A percentile compares a stretch with the other conserved stretches of the same genome.
Conservation (phyloP, 2,329 filamentous ascomycete species). For the Dissoconium aciculare region DNA sequence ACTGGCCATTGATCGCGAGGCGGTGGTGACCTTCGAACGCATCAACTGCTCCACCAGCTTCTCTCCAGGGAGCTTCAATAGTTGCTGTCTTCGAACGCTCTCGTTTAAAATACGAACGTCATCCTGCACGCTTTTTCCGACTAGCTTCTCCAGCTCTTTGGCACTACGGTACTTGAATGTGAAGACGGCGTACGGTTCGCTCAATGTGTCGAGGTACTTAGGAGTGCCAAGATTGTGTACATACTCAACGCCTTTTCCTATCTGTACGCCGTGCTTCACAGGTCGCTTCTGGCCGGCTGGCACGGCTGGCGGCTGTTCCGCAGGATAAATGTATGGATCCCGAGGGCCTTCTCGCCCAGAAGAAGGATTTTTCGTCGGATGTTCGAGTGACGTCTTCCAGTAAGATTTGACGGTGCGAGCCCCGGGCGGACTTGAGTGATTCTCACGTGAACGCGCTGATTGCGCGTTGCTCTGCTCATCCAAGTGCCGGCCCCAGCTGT, state of each 20-base stretch:
- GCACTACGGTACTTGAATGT: constrained; percentile 33
- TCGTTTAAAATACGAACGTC: too few species aligned
- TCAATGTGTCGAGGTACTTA: constrained; percentile 28
- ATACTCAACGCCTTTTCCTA: constrained; percentile 26
- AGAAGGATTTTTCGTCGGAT: constrained; percentile 5
- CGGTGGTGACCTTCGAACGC: too few species aligned
- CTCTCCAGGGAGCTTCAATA: too few species aligned
- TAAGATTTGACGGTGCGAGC: too few species aligned
- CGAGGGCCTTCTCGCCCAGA: constrained; percentile 11
- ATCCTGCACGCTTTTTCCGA: constrained; percentile 21
- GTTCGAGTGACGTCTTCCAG: constrained; percentile 5
- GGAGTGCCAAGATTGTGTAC: constrained; percentile 25
- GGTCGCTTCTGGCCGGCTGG: constrained; percentile 5
- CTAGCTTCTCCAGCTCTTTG: constrained; percentile 23
- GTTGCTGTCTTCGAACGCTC: too few species aligned
- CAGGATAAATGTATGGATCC: constrained; percentile 19
- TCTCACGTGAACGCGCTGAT: too few species aligned
- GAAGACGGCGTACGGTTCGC: constrained; percentile 32
- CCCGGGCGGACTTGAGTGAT: too few species aligned
- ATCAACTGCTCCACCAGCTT: too few species aligned
- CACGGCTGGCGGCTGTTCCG: constrained; percentile 16
- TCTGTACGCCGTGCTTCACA: constrained; percentile 15
- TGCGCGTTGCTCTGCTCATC: too few species aligned
- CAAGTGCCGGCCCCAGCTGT: too few species aligned
- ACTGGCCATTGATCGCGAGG: too few species aligned